phyloP scores from a whole-genome alignment of 2,329 filamentous ascomycete species.

The Chrysosporium queenslandicum region DNA sequence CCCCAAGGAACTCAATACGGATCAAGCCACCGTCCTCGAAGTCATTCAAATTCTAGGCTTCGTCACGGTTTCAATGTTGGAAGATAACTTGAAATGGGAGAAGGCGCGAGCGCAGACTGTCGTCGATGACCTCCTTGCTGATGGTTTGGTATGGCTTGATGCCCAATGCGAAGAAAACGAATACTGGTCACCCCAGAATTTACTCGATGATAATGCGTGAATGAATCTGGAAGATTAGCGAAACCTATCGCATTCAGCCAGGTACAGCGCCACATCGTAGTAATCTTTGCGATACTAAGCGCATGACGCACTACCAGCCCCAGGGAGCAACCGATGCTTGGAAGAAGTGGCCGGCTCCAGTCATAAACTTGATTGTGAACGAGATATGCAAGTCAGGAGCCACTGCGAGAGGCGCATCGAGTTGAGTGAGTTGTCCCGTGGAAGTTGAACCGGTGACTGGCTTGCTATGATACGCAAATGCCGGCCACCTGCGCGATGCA shows the following conservation, averaged over 20 bases:
- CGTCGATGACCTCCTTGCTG: conserved; percentile 76
- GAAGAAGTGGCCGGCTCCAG: too few species aligned
- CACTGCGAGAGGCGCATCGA: too few species aligned
- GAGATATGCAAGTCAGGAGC: too few species aligned
- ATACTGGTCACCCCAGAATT: conserved; percentile 60
- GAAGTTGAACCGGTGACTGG: too few species aligned
- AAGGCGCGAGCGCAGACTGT: conserved; percentile 75
- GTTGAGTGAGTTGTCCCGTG: too few species aligned
- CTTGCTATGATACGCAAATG: too few species aligned
- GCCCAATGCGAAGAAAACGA: conserved; percentile 75
- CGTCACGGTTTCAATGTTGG: conserved; percentile 80
- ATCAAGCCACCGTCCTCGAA: conserved; percentile 87
- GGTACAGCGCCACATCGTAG: not conserved
- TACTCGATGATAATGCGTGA: conserved; percentile 36
- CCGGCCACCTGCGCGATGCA: too few species aligned
- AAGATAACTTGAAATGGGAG: conserved; percentile 78
- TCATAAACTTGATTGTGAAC: too few species aligned
- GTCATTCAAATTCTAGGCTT: conserved; percentile 82
- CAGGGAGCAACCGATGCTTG: too few species aligned
- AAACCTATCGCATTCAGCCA: not conserved
- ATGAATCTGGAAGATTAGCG: not conserved
- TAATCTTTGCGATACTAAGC: too few species aligned
- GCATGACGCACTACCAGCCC: too few species aligned
- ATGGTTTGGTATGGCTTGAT: conserved; percentile 92
- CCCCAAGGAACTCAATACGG: conserved; percentile 87